phyloP scores from a whole-genome alignment of 192 early-diverging fungal genomes.

The Coemansia sp. region DNA sequence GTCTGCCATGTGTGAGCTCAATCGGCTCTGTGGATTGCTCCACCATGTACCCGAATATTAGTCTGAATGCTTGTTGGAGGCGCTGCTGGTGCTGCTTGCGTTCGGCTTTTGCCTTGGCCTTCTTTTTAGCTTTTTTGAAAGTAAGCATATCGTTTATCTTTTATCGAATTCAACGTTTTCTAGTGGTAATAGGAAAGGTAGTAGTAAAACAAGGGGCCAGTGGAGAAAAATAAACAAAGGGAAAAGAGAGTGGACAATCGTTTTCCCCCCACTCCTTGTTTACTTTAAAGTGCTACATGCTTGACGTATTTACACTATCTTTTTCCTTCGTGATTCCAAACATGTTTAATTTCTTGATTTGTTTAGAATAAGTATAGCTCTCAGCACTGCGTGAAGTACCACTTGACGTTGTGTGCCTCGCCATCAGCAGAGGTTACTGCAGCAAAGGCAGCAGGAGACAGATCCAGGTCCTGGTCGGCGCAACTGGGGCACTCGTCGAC shows the following conservation, averaged over 20 bases:
- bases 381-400: constrained; percentile 41
- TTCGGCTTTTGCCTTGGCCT: neutral
- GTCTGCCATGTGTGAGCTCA: neutral
- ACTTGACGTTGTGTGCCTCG: constrained; percentile 31
- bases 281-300: neutral
- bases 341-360: neutral
- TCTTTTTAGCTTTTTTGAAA: constrained; percentile 2
- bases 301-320: too few relatives aligned
- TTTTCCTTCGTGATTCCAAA: too few relatives aligned
- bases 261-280: neutral
- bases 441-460: constrained; percentile 52
- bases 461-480: constrained; percentile 43
- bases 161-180: neutral
- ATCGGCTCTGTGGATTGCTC: neutral
- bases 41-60: constrained; percentile 24
- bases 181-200: too few relatives aligned
- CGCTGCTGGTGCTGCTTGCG: neutral
- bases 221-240: neutral
- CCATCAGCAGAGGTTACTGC: constrained; percentile 28
- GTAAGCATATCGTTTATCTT: too few relatives aligned
- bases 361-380: neutral
- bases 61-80: constrained; percentile 10
- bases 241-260: neutral
- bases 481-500: constrained; percentile 57
- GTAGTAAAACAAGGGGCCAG: too few relatives aligned